Conservation (phyloP, 2,329 filamentous ascomycete genomes). For the Pezicula neosporulosa region DNA sequence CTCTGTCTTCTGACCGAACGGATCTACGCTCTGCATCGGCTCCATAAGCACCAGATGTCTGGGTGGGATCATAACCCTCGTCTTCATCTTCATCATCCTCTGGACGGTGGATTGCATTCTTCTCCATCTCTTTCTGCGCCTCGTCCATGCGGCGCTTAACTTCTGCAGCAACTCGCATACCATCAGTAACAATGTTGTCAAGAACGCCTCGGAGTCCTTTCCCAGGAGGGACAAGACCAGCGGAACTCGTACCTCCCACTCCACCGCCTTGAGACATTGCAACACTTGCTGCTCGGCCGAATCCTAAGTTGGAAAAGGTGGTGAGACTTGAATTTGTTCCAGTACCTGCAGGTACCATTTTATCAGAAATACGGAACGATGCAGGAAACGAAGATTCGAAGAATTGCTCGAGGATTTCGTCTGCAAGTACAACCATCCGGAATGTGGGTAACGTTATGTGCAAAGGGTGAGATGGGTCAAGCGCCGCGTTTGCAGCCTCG, state of each 20-base stretch:
- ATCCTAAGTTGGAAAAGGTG: constrained; percentile 74
- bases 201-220: constrained; percentile 87
- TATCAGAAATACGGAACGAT: constrained; percentile 83
- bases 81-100: constrained; percentile 69
- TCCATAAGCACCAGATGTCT: constrained; percentile 44
- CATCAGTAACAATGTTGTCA: constrained; percentile 96
- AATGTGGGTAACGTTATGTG: constrained; percentile 97
- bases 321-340: constrained; percentile 66
- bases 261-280: constrained; percentile 33
- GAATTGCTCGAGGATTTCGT: constrained; percentile 93
- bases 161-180: constrained; percentile 92
- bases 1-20: constrained; percentile 64
- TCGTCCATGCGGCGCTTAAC: constrained; percentile 93
- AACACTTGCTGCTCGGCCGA: constrained; percentile 40
- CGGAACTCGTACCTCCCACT: constrained; percentile 21
- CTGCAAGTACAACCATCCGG: constrained; percentile 95
- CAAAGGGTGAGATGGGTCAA: constrained; percentile 89
- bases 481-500: constrained; percentile 79
- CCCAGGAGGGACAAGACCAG: constrained; percentile 36
- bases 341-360: constrained; percentile 35
- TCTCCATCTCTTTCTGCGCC: constrained; percentile 86
- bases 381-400: constrained; percentile 94
- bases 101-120: constrained; percentile 65
- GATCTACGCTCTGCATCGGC: constrained; percentile 60
- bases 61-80: constrained; percentile 51